Percentiles rank a stretch among this genome's conserved stretches.
Evolutionary conservation across 2,329 filamentous ascomycete genomes (phyloP).

Genomic region (Beauveria bassiana): DNA sequence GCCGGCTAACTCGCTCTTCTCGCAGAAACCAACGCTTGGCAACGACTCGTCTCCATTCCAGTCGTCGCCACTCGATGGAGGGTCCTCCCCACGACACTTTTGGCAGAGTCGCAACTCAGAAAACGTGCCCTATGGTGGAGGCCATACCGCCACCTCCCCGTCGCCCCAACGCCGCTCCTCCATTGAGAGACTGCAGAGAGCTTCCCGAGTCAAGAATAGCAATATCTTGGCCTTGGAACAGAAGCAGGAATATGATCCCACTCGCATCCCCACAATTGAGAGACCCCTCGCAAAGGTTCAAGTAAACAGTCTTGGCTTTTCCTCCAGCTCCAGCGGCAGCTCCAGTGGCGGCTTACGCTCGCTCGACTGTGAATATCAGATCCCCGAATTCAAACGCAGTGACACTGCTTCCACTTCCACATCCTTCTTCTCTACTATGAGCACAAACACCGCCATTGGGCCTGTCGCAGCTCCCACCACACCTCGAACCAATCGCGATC

Average conservation of each 20-base stretch:
- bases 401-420: slow-evolving; percentile 43
- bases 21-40: slow-evolving; percentile 58
- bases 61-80: slow-evolving; percentile 63
- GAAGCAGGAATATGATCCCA: slow-evolving; percentile 86
- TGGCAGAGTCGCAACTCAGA: slow-evolving; percentile 81
- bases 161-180: slow-evolving; percentile 77
- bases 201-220: slow-evolving; percentile 95
- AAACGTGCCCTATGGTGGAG: slow-evolving; percentile 60
- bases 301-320: slow-evolving; percentile 57
- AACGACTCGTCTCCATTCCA: slow-evolving; percentile 79
- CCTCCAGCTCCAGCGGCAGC: slow-evolving; percentile 42
- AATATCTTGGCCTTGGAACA: slow-evolving; percentile 92
- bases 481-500: slow-evolving; percentile 52
- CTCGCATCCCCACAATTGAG: slow-evolving; percentile 68
- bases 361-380: slow-evolving; percentile 34
- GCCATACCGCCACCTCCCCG: slow-evolving; percentile 45
- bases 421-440: slow-evolving; percentile 50
- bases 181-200: slow-evolving; percentile 90
- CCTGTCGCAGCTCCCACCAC: slow-evolving; percentile 27
- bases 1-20: background rate
- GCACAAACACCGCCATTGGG: slow-evolving; percentile 39
- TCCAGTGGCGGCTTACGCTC: slow-evolving; percentile 32
- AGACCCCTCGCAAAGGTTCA: slow-evolving; percentile 72
- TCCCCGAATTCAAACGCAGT: slow-evolving; percentile 38
- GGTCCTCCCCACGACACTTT: slow-evolving; percentile 75